phyloP scores from a whole-genome alignment of 1,284 basidiomycete species.

The Papiliotrema laurentii region DNA sequence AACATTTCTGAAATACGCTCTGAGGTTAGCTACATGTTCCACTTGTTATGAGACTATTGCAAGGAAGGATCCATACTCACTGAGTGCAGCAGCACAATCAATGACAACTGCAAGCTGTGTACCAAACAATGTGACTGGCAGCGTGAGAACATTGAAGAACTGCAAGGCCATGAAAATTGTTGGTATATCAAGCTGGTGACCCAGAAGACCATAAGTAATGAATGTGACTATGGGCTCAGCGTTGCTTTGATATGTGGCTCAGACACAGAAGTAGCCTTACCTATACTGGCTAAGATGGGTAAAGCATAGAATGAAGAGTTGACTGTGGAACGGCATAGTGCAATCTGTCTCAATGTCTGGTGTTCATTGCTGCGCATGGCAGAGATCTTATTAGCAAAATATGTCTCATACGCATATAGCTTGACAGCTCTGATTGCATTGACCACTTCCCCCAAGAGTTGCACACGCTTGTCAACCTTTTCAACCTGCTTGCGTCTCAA shows the following conservation, averaged over 20 bases:
- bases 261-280: too few species aligned
- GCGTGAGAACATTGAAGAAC: slow-evolving; percentile 60
- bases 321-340: slow-evolving; percentile 24
- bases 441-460: slow-evolving; percentile 24
- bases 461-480: slow-evolving; percentile 62
- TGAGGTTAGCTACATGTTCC: too few species aligned
- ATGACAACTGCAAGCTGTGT: too few species aligned
- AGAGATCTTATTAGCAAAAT: slow-evolving; percentile 59
- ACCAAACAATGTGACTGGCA: too few species aligned
- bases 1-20: slow-evolving; percentile 59
- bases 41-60: too few species aligned
- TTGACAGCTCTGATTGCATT: slow-evolving; percentile 46
- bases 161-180: slow-evolving; percentile 69
- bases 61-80: too few species aligned
- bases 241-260: too few species aligned
- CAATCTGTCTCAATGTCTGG: slow-evolving; percentile 35
- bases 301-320: slow-evolving; percentile 50
- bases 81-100: too few species aligned
- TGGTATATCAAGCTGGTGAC: slow-evolving; percentile 62
- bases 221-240: too few species aligned
- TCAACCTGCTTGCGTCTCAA: slow-evolving; percentile 63
- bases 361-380: slow-evolving; percentile 56
- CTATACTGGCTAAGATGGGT: slow-evolving; percentile 63
- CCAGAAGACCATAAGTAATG: slow-evolving; percentile 64
- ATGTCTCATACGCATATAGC: slow-evolving; percentile 50